Conservation (phyloP, 495 filamentous ascomycete species). For the Xylaria cubensis region DNA sequence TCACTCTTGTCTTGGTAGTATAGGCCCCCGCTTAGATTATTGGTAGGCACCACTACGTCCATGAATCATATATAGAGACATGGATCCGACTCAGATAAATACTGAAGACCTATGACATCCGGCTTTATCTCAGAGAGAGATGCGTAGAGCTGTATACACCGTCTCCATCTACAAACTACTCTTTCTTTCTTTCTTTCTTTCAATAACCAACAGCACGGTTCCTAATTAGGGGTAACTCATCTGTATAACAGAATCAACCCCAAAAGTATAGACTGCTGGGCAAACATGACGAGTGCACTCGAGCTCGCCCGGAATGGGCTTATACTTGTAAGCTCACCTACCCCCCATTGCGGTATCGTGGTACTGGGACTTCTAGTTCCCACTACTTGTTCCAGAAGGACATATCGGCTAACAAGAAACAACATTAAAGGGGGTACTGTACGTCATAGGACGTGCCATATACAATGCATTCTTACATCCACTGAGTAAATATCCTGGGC, state of each 20-base stretch:
- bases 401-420: neutral
- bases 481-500: slow-evolving; percentile 52
- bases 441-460: slow-evolving; percentile 16
- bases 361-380: neutral
- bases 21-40: slow-evolving; percentile 2
- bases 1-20: neutral
- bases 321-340: slow-evolving; percentile 13
- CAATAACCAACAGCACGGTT: neutral
- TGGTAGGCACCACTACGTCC: neutral
- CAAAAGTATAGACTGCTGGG: neutral
- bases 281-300: neutral
- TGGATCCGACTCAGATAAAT: neutral
- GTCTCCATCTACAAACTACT: neutral
- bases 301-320: slow-evolving; percentile 19
- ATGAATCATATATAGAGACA: neutral
- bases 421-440: neutral
- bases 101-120: neutral
- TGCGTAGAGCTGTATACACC: neutral
- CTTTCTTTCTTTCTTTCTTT: neutral
- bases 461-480: slow-evolving; percentile 55
- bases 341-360: neutral
- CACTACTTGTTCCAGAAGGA: neutral
- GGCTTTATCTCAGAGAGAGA: neutral
- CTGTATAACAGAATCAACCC: neutral
- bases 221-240: neutral